Base-by-base conservation (phyloP, 768 basidiomycete genomes). In the Kwoniella europaea region DNA sequence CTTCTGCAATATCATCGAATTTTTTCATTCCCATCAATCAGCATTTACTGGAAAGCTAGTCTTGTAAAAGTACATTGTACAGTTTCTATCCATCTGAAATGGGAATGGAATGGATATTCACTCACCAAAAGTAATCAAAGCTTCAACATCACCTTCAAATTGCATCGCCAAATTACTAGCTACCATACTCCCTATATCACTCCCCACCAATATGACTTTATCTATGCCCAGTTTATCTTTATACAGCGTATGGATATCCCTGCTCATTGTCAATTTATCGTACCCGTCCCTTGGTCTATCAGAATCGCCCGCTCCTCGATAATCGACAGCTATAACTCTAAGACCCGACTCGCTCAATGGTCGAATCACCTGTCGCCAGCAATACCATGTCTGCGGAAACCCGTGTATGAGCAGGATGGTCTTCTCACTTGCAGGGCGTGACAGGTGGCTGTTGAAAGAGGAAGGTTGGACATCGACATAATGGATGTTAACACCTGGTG, bases 111-210 rank as follows among this genome's bases (percentile, higher is more conserved):
- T 35, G 35, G 1, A 35, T 35, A 35, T 35, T 35, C 24, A 63
- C 74, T 75, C 68, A 75, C 74, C 74, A 58, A 63, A 64, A 29
- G 67, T 66, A 20, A 71, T 69, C 46, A 76, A 60, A 29, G 62
- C 69, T 42, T 68, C 55, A 2, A 73, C 69, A 10, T 70, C 64
- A 1, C 76, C 67, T 27, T 63, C 43, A 60, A 64, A 76, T 56
- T 69, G 74, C 43, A 69, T 15, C 0, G 74, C 76, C 24, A 73
- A 44, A 15, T 63, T 56, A 27, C 66, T 63, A 24, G 72, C 75
- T 15, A 76, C 72, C 78, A 79, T 79, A 41, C 64, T 67, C 20
- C 78, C 78, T 42, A 79, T 79, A 66, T 79, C 78, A 53, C 72
- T 63, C 27, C 78, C 78, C 15, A 73, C 50, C 1, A 76, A 69